phyloP scores from a whole-genome alignment of 1,284 basidiomycete species.

The Ceraceosorus bombacis region DNA sequence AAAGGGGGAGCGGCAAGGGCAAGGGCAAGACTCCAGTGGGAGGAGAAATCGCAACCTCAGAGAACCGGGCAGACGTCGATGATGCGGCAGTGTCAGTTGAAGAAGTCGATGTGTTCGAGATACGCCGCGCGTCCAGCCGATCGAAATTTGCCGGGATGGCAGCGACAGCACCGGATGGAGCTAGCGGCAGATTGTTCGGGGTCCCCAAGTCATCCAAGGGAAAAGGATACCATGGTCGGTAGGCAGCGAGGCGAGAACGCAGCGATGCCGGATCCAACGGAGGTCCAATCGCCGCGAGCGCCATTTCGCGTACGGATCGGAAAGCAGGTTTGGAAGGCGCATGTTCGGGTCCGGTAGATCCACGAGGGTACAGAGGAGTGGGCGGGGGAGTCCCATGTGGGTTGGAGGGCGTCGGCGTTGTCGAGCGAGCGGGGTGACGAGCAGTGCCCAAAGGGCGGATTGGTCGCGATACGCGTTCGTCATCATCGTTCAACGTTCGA shows the following conservation, averaged over 20 bases:
- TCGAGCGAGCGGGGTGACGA: slow-evolving; percentile 4
- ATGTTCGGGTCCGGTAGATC: no score
- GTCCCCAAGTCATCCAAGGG: background rate
- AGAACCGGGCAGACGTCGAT: background rate
- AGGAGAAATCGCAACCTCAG: no score
- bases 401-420: slow-evolving; percentile 8
- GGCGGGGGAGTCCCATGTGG: background rate
- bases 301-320: slow-evolving; percentile 1
- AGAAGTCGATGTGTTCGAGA: slow-evolving; percentile 2
- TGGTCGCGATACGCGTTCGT: background rate
- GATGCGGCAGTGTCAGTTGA: slow-evolving; percentile 1
- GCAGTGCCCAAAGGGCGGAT: slow-evolving; percentile 9
- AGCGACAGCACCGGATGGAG: no score
- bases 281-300: background rate
- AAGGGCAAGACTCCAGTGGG: no score
- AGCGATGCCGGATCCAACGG: background rate
- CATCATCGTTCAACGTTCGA: no score
- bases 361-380: background rate
- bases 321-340: background rate
- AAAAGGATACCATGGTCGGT: slow-evolving; percentile 11
- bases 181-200: no score
- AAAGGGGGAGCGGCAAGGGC: no score
- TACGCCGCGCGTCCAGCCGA: background rate
- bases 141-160: no score
- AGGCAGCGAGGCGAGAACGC: background rate